A percentile compares a stretch with the other conserved stretches of the same genome.
Evolutionary conservation across 2,329 filamentous ascomycete species (phyloP).

Genomic region (Ophiocordyceps camponoti-saundersi): DNA sequence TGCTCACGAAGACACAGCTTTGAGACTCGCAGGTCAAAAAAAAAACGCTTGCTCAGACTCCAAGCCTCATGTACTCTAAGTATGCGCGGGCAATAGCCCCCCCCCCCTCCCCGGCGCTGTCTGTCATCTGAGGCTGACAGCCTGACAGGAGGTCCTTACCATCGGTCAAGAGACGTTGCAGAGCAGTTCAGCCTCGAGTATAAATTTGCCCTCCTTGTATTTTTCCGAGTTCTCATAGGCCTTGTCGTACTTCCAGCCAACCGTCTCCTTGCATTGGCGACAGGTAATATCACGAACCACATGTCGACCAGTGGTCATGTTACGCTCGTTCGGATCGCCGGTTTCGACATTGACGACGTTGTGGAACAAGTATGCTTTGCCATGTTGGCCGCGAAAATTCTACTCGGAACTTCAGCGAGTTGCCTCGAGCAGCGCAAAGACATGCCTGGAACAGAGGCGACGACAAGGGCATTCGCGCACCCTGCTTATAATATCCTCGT

Average conservation of each 20-base stretch:
- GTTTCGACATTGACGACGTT: constrained; percentile 78
- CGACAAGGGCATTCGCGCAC: constrained; percentile 31
- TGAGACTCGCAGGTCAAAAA: too few species aligned
- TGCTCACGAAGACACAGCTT: too few species aligned
- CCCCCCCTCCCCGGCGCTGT: too few species aligned
- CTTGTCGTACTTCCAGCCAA: constrained; percentile 99
- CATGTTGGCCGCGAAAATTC: constrained; percentile 97
- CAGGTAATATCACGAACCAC: constrained; percentile 88
- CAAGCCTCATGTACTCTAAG: too few species aligned
- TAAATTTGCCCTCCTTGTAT: constrained; percentile 98
- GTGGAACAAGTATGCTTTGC: constrained; percentile 95
- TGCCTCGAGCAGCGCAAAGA: background rate
- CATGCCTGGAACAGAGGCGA: background rate
- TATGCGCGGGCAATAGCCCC: too few species aligned
- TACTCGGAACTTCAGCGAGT: constrained; percentile 18
- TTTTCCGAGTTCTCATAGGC: constrained; percentile 85
- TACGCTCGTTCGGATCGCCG: constrained; percentile 77
- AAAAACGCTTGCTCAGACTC: too few species aligned
- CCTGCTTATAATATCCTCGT: constrained; percentile 88
- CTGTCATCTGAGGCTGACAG: too few species aligned
- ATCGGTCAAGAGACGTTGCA: constrained; percentile 45
- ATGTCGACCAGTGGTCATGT: constrained; percentile 94
- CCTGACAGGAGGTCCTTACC: too few species aligned
- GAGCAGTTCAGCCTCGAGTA: constrained; percentile 80
- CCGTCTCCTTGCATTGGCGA: constrained; percentile 76